Base-by-base conservation (phyloP, 2,329 filamentous ascomycete genomes). In the Penicillium crustosum region DNA sequence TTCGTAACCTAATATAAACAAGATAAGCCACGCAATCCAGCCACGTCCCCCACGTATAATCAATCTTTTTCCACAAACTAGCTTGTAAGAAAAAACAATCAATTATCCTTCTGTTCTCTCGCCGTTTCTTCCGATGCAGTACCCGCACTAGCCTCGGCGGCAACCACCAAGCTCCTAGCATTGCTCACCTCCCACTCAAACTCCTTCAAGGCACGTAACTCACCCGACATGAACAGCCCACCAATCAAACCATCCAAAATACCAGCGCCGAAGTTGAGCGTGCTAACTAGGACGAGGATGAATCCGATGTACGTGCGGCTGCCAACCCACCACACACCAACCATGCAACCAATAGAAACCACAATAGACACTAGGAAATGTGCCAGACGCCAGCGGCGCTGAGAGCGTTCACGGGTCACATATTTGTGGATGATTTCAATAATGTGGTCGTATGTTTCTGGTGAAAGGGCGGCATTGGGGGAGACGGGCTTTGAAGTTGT, bases 181-280 rank as follows among this genome's bases (percentile, higher is more conserved):
- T 89, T 93, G 50, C 79, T 79, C 27, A 97, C 87, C 75, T 99
- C 94, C 89, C 91, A 97, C 72, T 94, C 86, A 76, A 97, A 97
- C 78, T 99, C 94, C 68, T 86, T 88, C 54, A 99, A 78, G 4
- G 89, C 88, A 58, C 91, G 83, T 58, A 97, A 76, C 77, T 99
- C 94, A 60, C 86, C 87, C 12, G 89, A 87, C 58, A 96, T 88
- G 73, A 99, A 99, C 49, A 97, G 75, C 0, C 94, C 83, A 0
- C 92, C 89, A 72, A 97, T 90, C 41, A 97, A 76, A 0, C 93
- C 93, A 70, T 97, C 90, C 21, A 97, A 73, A 3, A 91, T 84
- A 0, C 93, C 93, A 4, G 87, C 86, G 17, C 83, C 83, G 35
- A 97, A 81, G 2, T 87, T 86, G 17, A 97, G 74, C n/a, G 88